These are phyloP conservation scores for Podosphaera xanthii DNA, from an alignment of 2,329 filamentous ascomycete species.

Conservation along the genomic window DNA sequence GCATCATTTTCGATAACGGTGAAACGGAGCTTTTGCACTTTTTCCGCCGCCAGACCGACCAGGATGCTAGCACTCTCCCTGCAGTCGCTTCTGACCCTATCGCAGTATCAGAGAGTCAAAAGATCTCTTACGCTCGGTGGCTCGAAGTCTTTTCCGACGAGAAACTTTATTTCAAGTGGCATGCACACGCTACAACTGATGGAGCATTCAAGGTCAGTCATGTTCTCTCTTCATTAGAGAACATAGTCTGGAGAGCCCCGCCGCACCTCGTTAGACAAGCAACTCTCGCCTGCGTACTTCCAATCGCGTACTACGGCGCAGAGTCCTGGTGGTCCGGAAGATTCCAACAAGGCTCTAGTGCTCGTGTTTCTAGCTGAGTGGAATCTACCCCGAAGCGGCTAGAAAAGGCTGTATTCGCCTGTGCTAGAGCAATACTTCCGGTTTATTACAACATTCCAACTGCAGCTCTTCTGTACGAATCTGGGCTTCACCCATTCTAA, in stretches of 20 bases:
- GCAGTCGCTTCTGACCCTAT: not conserved
- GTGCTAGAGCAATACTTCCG: not conserved
- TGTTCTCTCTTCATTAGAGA: too few relatives aligned
- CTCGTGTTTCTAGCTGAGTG: not conserved
- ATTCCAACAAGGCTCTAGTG: not conserved
- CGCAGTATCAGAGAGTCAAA: not conserved
- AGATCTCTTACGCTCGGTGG: not conserved
- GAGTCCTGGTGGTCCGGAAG: not conserved
- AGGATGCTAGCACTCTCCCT: not conserved
- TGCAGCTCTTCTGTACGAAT: not conserved
- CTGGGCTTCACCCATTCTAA: not conserved
- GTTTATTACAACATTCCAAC: not conserved
- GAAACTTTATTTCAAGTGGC: not conserved
- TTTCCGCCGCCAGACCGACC: not conserved
- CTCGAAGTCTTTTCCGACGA: not conserved
- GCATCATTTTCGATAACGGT: too few relatives aligned
- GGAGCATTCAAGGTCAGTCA: not conserved
- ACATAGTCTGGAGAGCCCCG: not conserved
- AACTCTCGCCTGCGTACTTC: too few relatives aligned
- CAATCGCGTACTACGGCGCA: too few relatives aligned
- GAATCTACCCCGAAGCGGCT: not conserved
- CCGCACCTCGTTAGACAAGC: not conserved
- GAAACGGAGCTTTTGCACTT: not conserved
- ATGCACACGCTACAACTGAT: not conserved
- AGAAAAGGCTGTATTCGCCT: not conserved